These are phyloP conservation scores for Westerdykella sp. DNA, from an alignment of 2,329 filamentous ascomycete genomes.

Conservation along the genomic window DNA sequence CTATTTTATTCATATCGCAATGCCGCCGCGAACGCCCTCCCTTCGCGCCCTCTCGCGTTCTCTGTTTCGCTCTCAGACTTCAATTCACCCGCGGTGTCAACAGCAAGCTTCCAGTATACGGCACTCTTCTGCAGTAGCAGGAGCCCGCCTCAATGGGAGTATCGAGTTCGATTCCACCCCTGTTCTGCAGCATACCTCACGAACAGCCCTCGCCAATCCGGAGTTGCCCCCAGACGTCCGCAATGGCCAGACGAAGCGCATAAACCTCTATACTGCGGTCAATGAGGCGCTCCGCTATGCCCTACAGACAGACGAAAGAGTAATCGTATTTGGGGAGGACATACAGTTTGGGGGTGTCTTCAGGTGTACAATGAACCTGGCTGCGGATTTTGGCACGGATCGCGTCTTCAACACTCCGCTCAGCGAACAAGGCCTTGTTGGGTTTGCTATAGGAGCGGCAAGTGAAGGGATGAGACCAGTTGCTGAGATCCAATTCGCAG, in stretches of 20 bases:
- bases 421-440: conserved; percentile 88
- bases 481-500: conserved; percentile 92
- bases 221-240: conserved; percentile 64
- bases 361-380: conserved; percentile 83
- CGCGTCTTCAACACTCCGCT: conserved; percentile 95
- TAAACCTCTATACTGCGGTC: conserved; percentile 92
- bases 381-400: conserved; percentile 78
- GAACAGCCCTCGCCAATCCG: conserved; percentile 61
- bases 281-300: conserved; percentile 83
- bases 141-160: conserved; percentile 69
- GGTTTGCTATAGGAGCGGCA: conserved; percentile 85
- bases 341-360: conserved; percentile 97
- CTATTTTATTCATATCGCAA: conserved; percentile 5
- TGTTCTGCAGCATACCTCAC: conserved; percentile 72
- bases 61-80: conserved; percentile 24
- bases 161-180: conserved; percentile 80
- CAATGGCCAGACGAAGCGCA: conserved; percentile 68
- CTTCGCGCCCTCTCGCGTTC: conserved; percentile 27
- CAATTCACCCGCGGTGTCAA: conserved; percentile 19
- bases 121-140: conserved; percentile 47
- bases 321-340: conserved; percentile 92
- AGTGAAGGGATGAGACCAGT: conserved; percentile 89
- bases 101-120: conserved; percentile 17
- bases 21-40: conserved; percentile 26
- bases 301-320: conserved; percentile 74